Evolutionary conservation across 2,329 filamentous ascomycete genomes (phyloP), one percentile per base, ranked within the genome.

Genomic region (Fusarium tricinctum): DNA sequence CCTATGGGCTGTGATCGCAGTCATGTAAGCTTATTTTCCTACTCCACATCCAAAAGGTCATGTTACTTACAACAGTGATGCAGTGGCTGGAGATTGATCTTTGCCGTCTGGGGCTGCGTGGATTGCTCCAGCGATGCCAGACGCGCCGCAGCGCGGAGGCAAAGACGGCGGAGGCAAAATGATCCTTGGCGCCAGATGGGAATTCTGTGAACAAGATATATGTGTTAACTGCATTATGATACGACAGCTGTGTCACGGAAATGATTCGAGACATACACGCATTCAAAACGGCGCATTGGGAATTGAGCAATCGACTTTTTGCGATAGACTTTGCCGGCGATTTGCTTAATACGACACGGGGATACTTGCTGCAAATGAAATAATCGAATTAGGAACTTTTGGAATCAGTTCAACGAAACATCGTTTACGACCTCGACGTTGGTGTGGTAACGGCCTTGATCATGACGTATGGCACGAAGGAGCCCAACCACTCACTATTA

Each of bases 21-120:
- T 75, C 22, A 65, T 74, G 76, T 78, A 56, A 69, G 76, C 71
- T 8, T 6, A 8, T 26, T 8, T 8, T 20, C 15, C 35, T 8
- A 38, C 35, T 38, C 8, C 7, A 35, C 40, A 9, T 26, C 1
- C 1, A 1, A 9, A 12, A 12, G 10, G 43, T 33, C 23, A 43
- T 46, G 20, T 43, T 65, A 9, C 35, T 64, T 9, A 67, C 23
- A 28, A 10, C 5, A 12, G 7, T 62, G 48, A 35, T 30, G 20
- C 8, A 78, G 76, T 17, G 56, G 58, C 10, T 75, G 73, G 71
- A 68, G 76, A 44, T 58, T 75, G 28, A 35, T 75, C n/a, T 75
- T 76, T 58, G 62, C 70, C 2, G 13, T 76, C n/a, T 75, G 74
- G 71, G 75, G 72, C 2, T 77, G 75, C 49, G 60, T 70, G 6